Conservation (phyloP, 2,329 filamentous ascomycete species). For the Zymoseptoria pseudotritici region DNA sequence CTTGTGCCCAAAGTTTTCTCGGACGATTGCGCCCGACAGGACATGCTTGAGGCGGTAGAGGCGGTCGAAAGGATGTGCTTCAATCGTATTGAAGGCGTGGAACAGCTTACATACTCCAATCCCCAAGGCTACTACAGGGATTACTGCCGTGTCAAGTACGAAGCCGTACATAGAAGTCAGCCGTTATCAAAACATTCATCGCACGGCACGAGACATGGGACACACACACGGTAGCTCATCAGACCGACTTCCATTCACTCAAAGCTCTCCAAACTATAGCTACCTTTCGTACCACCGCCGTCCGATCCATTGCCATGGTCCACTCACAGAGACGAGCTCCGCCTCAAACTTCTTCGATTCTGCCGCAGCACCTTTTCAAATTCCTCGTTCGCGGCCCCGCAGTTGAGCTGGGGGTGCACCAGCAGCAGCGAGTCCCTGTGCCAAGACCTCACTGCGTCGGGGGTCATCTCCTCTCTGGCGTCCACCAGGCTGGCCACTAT, state of each 20-base stretch:
- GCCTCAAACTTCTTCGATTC: background rate
- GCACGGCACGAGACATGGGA: too few species aligned
- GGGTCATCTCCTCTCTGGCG: background rate
- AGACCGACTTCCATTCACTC: too few species aligned
- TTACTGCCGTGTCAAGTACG: background rate
- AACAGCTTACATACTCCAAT: background rate
- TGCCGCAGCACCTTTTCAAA: background rate
- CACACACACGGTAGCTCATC: too few species aligned
- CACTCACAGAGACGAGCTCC: background rate
- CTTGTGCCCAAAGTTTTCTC: background rate
- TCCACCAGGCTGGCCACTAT: background rate
- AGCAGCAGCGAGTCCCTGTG: background rate
- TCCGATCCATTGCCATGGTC: background rate
- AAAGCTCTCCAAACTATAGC: background rate
- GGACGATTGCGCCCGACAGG: background rate
- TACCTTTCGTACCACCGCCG: background rate
- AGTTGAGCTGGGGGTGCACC: background rate
- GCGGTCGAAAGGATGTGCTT: background rate
- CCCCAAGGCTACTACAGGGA: background rate
- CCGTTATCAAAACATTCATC: background rate
- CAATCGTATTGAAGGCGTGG: background rate
- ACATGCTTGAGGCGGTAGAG: background rate
- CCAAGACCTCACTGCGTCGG: background rate
- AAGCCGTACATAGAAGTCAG: background rate
- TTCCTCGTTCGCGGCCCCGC: background rate